A percentile compares a stretch with the other conserved stretches of the same genome.
Evolutionary conservation across 352 stramenopile genomes (phyloP).

Genomic region (Halophytophthora batemanensis): DNA sequence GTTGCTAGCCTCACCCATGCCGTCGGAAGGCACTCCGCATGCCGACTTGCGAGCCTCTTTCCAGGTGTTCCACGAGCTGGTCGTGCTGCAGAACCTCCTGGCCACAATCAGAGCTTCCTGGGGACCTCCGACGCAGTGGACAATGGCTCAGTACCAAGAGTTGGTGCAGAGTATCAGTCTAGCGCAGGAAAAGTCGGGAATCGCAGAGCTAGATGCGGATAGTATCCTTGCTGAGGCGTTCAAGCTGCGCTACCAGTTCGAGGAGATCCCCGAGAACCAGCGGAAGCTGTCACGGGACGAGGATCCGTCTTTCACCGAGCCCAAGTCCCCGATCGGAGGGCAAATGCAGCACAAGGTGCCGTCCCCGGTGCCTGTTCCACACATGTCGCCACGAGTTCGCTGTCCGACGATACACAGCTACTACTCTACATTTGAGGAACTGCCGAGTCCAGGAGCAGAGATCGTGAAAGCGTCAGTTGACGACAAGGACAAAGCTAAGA

Average conservation of each 20-base stretch:
- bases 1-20: slow-evolving; percentile 20
- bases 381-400: slow-evolving; percentile 32
- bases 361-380: slow-evolving; percentile 8
- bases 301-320: slow-evolving; percentile 7
- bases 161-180: slow-evolving; percentile 58
- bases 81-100: slow-evolving; percentile 59
- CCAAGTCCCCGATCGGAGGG: slow-evolving; percentile 1
- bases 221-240: slow-evolving; percentile 51
- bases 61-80: slow-evolving; percentile 66
- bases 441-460: slow-evolving; percentile 20
- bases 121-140: slow-evolving; percentile 48
- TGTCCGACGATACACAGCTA: slow-evolving; percentile 74
- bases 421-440: slow-evolving; percentile 66
- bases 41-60: slow-evolving; percentile 61
- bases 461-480: slow-evolving; percentile 2
- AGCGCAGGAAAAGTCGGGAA: slow-evolving; percentile 42
- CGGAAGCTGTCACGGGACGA: slow-evolving; percentile 30
- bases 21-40: slow-evolving; percentile 13
- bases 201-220: slow-evolving; percentile 26
- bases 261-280: slow-evolving; percentile 67
- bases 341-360: slow-evolving; percentile 7
- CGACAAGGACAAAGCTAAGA: slow-evolving; percentile 1
- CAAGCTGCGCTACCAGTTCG: slow-evolving; percentile 58
- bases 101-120: slow-evolving; percentile 38
- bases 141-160: slow-evolving; percentile 51